phyloP scores from a whole-genome alignment of 2,329 filamentous ascomycete species.

The Phialophora chinensis region DNA sequence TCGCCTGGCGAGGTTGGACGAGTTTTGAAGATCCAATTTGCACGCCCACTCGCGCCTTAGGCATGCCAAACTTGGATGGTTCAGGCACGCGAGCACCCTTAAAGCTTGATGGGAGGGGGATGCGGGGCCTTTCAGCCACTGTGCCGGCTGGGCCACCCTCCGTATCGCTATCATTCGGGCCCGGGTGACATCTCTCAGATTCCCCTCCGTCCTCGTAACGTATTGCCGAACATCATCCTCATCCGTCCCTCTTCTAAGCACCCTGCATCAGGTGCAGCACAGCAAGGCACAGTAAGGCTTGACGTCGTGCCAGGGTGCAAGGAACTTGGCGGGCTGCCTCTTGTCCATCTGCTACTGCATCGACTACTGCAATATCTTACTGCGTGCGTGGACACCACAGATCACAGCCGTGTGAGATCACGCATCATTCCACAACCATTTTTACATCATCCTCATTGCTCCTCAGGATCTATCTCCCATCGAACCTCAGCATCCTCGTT shows the following conservation, averaged over 20 bases:
- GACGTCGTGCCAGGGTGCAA: slow-evolving; percentile 15
- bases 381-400: slow-evolving; percentile 17
- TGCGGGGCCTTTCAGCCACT: not conserved
- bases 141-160: slow-evolving; percentile 2
- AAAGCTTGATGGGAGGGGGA: slow-evolving; percentile 5
- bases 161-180: slow-evolving; percentile 24
- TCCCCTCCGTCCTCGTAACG: slow-evolving; percentile 13
- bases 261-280: slow-evolving; percentile 22
- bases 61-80: slow-evolving; percentile 1
- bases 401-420: slow-evolving; percentile 23
- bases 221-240: slow-evolving; percentile 11
- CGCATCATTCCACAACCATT: slow-evolving; percentile 23
- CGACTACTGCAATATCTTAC: slow-evolving; percentile 21
- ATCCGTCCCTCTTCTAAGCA: slow-evolving; percentile 16
- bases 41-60: not conserved
- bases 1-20: slow-evolving; percentile 1
- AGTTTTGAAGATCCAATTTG: not conserved
- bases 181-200: slow-evolving; percentile 2
- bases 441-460: slow-evolving; percentile 21
- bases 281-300: slow-evolving; percentile 12
- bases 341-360: slow-evolving; percentile 17
- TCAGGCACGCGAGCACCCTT: slow-evolving; percentile 7
- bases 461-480: slow-evolving; percentile 5
- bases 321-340: slow-evolving; percentile 28
- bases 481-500: slow-evolving; percentile 3